These are phyloP conservation scores for Rhodamnia rubescens DNA, from an alignment of 345 rosid genomes.

Conservation along the genomic window DNA sequence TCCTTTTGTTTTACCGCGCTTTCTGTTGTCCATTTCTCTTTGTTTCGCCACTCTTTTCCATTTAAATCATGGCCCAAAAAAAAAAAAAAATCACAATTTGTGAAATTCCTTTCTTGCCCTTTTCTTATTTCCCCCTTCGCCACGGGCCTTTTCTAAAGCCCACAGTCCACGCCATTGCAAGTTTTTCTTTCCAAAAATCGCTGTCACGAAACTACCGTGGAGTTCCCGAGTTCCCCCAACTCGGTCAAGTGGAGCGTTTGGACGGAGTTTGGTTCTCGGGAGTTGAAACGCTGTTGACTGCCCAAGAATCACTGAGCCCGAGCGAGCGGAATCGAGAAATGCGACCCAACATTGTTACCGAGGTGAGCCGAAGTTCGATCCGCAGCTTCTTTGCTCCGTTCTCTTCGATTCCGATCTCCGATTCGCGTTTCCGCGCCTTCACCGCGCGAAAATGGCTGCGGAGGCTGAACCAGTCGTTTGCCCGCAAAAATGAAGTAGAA, in stretches of 20 bases:
- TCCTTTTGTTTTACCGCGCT: not conserved
- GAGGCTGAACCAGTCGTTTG: not conserved
- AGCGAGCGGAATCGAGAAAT: constrained; percentile 1
- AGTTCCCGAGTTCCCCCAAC: not conserved
- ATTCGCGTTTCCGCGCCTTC: not conserved
- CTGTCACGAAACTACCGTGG: not conserved
- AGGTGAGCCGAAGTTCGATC: constrained; percentile 21
- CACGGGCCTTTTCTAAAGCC: not conserved
- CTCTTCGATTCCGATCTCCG: not conserved
- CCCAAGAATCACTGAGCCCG: not conserved
- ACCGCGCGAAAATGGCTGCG: not conserved
- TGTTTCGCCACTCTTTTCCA: not conserved
- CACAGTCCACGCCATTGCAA: not conserved
- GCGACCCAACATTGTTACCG: constrained; percentile 40
- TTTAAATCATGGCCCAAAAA: not conserved
- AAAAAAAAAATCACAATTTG: not conserved
- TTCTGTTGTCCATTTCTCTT: not conserved
- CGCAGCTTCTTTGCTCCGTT: not conserved
- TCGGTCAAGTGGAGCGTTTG: not conserved
- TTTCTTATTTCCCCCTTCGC: not conserved
- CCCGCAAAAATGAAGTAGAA: no score
- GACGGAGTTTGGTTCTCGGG: not conserved
- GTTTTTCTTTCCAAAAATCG: not conserved
- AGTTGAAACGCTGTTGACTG: not conserved
- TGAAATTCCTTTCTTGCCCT: not conserved